These are phyloP conservation scores for Arthroderma sp. DNA, from an alignment of 2,329 filamentous ascomycete genomes.

Conservation along the genomic window DNA sequence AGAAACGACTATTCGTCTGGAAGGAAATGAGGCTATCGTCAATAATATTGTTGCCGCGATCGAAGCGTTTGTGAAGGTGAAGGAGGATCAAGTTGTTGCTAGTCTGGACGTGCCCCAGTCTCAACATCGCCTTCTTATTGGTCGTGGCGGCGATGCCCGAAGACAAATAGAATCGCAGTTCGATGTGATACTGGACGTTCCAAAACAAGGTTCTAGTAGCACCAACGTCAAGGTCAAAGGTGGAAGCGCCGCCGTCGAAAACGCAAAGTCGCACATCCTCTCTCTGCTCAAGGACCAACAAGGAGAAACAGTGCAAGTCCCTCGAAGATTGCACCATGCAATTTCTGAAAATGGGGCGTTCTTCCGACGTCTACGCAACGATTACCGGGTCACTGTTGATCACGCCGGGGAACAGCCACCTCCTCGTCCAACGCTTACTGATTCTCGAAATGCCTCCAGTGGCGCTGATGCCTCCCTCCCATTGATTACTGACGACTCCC, in stretches of 20 bases:
- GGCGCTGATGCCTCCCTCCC: slow-evolving; percentile 51
- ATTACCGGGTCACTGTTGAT: slow-evolving; percentile 80
- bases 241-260: slow-evolving; percentile 61
- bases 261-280: slow-evolving; percentile 72
- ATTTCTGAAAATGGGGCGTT: slow-evolving; percentile 77
- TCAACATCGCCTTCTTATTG: slow-evolving; percentile 84
- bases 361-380: slow-evolving; percentile 78
- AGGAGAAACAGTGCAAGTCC: slow-evolving; percentile 75
- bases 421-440: slow-evolving; percentile 39
- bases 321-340: slow-evolving; percentile 67
- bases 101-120: slow-evolving; percentile 70
- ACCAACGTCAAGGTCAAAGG: slow-evolving; percentile 80
- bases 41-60: slow-evolving; percentile 80
- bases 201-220: slow-evolving; percentile 71
- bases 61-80: slow-evolving; percentile 65
- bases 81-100: slow-evolving; percentile 69
- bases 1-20: slow-evolving; percentile 72
- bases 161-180: slow-evolving; percentile 77
- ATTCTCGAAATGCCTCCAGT: slow-evolving; percentile 41
- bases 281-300: slow-evolving; percentile 71
- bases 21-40: slow-evolving; percentile 71
- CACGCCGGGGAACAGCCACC: slow-evolving; percentile 72
- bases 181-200: slow-evolving; percentile 76
- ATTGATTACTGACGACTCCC: slow-evolving; percentile 81
- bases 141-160: slow-evolving; percentile 77